phyloP scores from a whole-genome alignment of 2,329 filamentous ascomycete genomes.

The Chaetomium sp. region DNA sequence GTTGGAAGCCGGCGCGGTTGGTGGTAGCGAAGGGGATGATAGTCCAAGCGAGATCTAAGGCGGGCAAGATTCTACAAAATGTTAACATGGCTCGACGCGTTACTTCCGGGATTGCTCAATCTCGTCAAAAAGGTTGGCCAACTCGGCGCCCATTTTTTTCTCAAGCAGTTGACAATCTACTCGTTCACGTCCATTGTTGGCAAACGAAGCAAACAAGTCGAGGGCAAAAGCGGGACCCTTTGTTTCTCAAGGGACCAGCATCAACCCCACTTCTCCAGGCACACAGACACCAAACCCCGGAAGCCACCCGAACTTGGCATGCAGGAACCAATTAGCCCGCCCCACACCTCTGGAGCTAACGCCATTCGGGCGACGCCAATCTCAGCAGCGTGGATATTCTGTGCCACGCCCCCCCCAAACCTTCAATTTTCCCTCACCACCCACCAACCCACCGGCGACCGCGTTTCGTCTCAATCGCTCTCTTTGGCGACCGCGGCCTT shows the following conservation, averaged over 20 bases:
- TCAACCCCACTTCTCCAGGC: slow-evolving; percentile 10
- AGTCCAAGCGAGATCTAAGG: background rate
- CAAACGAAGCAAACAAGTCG: too few species aligned
- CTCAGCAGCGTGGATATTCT: slow-evolving; percentile 14
- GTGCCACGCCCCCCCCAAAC: background rate
- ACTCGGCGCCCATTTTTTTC: background rate
- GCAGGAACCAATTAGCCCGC: slow-evolving; percentile 20
- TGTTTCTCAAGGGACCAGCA: background rate
- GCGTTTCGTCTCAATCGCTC: slow-evolving; percentile 11
- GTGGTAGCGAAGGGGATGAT: background rate
- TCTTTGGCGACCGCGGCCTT: slow-evolving; percentile 7
- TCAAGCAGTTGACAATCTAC: background rate
- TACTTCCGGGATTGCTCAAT: too few species aligned
- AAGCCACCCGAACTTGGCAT: slow-evolving; percentile 16
- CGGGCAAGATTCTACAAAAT: background rate
- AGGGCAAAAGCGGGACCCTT: background rate
- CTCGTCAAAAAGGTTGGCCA: too few species aligned
- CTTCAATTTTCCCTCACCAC: slow-evolving; percentile 23
- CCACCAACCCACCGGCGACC: slow-evolving; percentile 3
- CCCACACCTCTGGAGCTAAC: slow-evolving; percentile 8
- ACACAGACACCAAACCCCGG: slow-evolving; percentile 1
- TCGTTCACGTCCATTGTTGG: too few species aligned
- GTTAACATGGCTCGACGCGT: too few species aligned
- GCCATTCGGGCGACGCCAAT: slow-evolving; percentile 10
- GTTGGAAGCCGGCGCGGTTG: slow-evolving; percentile 18